A percentile compares a stretch with the other conserved stretches of the same genome.
phyloP scores from a whole-genome alignment of 495 filamentous ascomycete species.

The Friedmanniomyces endolithicus region DNA sequence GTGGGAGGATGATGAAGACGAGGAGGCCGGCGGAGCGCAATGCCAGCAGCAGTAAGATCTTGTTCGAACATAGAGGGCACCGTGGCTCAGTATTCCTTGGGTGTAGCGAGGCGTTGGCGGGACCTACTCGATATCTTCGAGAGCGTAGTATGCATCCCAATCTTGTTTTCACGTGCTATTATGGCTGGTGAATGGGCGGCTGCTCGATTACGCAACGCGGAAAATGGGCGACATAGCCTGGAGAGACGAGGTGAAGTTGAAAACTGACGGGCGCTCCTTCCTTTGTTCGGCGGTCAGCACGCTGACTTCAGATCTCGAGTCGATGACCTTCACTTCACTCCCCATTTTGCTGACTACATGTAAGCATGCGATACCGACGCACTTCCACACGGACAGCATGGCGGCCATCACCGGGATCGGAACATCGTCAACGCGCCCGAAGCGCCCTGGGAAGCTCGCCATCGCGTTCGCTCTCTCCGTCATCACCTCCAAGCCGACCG shows the following conservation, averaged over 20 bases:
- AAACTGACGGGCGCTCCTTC: background rate
- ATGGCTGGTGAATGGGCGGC: too few relatives aligned
- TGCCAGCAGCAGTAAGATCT: constrained; percentile 75
- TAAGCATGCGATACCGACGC: too few relatives aligned
- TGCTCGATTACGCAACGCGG: background rate
- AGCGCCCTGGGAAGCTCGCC: constrained; percentile 6
- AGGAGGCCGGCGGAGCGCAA: constrained; percentile 43
- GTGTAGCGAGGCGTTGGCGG: constrained; percentile 4
- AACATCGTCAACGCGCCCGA: background rate
- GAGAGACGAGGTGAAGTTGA: background rate
- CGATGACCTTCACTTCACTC: background rate
- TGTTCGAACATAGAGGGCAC: too few relatives aligned
- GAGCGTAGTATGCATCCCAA: too few relatives aligned
- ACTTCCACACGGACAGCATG: background rate
- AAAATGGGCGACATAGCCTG: background rate
- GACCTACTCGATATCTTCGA: background rate
- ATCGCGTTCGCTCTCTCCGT: constrained; percentile 21
- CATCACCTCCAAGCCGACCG: constrained; percentile 15
- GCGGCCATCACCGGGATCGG: background rate
- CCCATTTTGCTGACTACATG: background rate
- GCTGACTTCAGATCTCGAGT: background rate
- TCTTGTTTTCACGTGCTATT: too few relatives aligned
- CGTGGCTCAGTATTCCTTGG: too few relatives aligned
- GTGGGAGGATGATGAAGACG: constrained; percentile 72
- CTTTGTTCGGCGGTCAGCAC: background rate